These are phyloP conservation scores for Gardenia jasminoides DNA, from an alignment of 257 asterid species.

Conservation along the genomic window DNA sequence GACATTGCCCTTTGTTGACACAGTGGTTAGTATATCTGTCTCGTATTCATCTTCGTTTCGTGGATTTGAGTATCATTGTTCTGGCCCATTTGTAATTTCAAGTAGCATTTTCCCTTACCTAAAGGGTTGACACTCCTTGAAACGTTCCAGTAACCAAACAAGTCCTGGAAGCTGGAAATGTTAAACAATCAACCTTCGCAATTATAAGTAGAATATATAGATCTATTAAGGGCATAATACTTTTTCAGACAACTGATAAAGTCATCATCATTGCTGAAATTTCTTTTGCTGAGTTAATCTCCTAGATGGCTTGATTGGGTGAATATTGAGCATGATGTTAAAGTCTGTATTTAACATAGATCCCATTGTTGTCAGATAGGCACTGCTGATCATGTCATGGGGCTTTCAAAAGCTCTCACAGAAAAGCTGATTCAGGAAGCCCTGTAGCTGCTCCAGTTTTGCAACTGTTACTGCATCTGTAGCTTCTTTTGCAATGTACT, in stretches of 20 bases:
- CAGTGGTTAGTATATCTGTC: constrained; percentile 51
- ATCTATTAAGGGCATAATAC: background rate
- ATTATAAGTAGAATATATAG: background rate
- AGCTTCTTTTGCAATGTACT: background rate
- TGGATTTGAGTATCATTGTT: background rate
- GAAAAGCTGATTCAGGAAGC: constrained; percentile 69
- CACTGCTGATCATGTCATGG: constrained; percentile 79
- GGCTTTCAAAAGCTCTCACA: constrained; percentile 69
- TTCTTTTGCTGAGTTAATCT: background rate
- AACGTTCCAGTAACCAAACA: background rate
- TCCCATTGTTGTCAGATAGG: constrained; percentile 52
- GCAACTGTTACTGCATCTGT: background rate
- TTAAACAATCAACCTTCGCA: background rate
- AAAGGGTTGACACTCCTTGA: background rate
- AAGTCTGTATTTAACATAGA: background rate
- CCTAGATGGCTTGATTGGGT: too few relatives aligned
- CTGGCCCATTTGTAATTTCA: too few relatives aligned
- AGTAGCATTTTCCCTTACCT: background rate
- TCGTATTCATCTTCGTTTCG: background rate
- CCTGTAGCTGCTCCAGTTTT: constrained; percentile 28
- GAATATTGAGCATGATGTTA: background rate
- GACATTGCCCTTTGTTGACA: constrained; percentile 70
- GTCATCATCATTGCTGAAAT: background rate
- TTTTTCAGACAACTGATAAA: background rate
- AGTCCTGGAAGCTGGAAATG: background rate